phyloP scores from a whole-genome alignment of 2,329 filamentous ascomycete genomes.

The Alternaria ethzedia region DNA sequence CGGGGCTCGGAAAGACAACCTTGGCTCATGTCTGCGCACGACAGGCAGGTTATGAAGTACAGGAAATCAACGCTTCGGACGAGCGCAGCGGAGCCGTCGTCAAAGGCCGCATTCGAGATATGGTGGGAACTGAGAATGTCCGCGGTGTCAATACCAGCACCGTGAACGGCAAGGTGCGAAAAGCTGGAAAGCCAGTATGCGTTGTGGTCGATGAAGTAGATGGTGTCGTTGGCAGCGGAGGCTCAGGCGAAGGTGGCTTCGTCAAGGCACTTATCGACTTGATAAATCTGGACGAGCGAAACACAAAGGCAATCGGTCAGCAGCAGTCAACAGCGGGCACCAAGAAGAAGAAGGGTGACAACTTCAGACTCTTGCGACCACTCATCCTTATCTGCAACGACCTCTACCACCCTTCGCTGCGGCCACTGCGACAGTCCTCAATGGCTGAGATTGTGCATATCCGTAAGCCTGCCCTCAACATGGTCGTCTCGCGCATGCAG shows the following conservation, averaged over 20 bases:
- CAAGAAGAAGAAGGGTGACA: conserved; percentile 78
- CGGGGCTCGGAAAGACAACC: conserved; percentile 94
- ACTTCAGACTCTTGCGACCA: conserved; percentile 84
- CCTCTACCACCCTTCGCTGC: conserved; percentile 87
- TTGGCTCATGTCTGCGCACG: conserved; percentile 93
- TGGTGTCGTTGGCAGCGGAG: conserved; percentile 77
- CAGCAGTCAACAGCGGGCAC: conserved; percentile 41
- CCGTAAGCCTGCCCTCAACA: conserved; percentile 84
- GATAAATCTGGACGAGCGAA: conserved; percentile 84
- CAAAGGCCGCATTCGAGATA: conserved; percentile 87
- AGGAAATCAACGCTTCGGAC: conserved; percentile 98
- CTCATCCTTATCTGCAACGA: conserved; percentile 97
- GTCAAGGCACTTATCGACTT: conserved; percentile 94
- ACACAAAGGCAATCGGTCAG: conserved; percentile 56
- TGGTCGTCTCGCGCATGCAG: conserved; percentile 82
- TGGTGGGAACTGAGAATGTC: conserved; percentile 92
- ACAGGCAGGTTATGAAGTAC: conserved; percentile 93
- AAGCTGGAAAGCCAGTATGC: conserved; percentile 84
- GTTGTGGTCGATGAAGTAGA: conserved; percentile 97
- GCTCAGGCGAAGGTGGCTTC: conserved; percentile 85
- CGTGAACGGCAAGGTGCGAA: conserved; percentile 64
- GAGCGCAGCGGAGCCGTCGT: conserved; percentile 90
- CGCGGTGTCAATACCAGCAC: conserved; percentile 68
- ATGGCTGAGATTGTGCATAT: conserved; percentile 92
- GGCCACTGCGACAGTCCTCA: conserved; percentile 81